A percentile compares a stretch with the other conserved stretches of the same genome.
Conservation (phyloP, 495 filamentous ascomycete genomes). For the Endocarpon pusillum region DNA sequence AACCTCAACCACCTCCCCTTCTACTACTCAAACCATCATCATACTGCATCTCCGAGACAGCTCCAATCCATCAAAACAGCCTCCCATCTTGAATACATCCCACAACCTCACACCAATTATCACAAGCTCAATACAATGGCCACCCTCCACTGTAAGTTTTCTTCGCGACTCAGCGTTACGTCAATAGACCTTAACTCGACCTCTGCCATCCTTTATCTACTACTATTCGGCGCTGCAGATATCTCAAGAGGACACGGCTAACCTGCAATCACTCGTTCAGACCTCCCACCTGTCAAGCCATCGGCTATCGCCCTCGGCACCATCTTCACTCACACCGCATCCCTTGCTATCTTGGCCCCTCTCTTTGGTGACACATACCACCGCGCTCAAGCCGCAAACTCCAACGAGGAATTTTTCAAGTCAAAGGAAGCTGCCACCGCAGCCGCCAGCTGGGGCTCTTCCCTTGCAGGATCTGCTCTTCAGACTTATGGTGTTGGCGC, state of each 20-base stretch:
- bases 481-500: slow-evolving; percentile 93
- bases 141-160: slow-evolving; percentile 43
- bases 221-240: too few relatives aligned
- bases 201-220: too few relatives aligned
- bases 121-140: slow-evolving; percentile 31
- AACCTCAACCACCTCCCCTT: too few relatives aligned
- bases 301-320: slow-evolving; percentile 94
- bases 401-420: slow-evolving; percentile 89
- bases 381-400: slow-evolving; percentile 77
- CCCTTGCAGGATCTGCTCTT: slow-evolving; percentile 69
- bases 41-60: too few relatives aligned
- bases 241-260: too few relatives aligned
- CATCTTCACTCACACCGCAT: slow-evolving; percentile 76
- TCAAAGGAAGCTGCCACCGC: slow-evolving; percentile 82
- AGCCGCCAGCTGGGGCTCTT: slow-evolving; percentile 78
- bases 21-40: too few relatives aligned
- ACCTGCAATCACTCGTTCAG: slow-evolving; percentile 24
- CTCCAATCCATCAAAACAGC: too few relatives aligned
- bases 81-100: too few relatives aligned
- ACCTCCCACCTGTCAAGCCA: slow-evolving; percentile 91
- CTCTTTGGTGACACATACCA: slow-evolving; percentile 93
- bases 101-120: too few relatives aligned
- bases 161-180: too few relatives aligned
- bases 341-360: slow-evolving; percentile 66
- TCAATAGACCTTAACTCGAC: too few relatives aligned